Evolutionary conservation across 495 filamentous ascomycete genomes (phyloP).

Genomic region (Neurospora terricola): DNA sequence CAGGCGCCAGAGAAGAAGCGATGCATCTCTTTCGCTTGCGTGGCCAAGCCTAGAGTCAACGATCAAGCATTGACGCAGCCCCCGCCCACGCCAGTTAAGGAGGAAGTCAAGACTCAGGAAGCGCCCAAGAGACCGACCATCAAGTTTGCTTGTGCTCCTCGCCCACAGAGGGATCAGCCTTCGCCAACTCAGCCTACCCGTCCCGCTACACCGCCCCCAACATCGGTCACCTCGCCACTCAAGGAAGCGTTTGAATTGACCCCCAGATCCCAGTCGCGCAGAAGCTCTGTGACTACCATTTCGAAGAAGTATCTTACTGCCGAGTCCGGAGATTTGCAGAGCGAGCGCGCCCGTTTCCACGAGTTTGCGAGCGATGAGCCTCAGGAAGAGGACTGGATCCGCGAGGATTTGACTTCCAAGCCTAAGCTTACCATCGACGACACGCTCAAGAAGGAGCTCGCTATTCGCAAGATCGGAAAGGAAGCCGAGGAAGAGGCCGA

Average conservation of each 20-base stretch:
- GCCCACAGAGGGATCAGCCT: not conserved
- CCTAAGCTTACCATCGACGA: slow-evolving; percentile 77
- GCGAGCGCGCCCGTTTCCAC: slow-evolving; percentile 72
- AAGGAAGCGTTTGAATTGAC: not conserved
- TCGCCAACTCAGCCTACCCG: slow-evolving; percentile 11
- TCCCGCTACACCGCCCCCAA: slow-evolving; percentile 10
- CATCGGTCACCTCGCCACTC: slow-evolving; percentile 6
- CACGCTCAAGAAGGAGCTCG: slow-evolving; percentile 81
- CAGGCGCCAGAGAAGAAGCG: slow-evolving; percentile 49
- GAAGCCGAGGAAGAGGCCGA: slow-evolving; percentile 84
- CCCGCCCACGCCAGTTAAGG: slow-evolving; percentile 11
- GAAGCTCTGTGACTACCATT: slow-evolving; percentile 24
- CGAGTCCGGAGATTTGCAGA: slow-evolving; percentile 46
- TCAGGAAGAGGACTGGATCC: slow-evolving; percentile 81
- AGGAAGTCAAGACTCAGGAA: slow-evolving; percentile 17
- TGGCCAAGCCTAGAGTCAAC: slow-evolving; percentile 30
- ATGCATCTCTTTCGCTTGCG: slow-evolving; percentile 90
- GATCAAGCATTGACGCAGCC: slow-evolving; percentile 18
- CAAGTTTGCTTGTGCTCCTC: slow-evolving; percentile 40
- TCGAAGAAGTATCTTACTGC: slow-evolving; percentile 37
- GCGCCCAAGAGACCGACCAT: slow-evolving; percentile 35
- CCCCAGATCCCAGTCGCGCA: slow-evolving; percentile 31
- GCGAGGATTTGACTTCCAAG: slow-evolving; percentile 46
- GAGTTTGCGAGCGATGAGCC: slow-evolving; percentile 80
- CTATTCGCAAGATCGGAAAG: slow-evolving; percentile 75